Percentiles rank a stretch among this genome's conserved stretches.
These are phyloP conservation scores for Boletus barrowsii DNA, from an alignment of 768 basidiomycete species.

Conservation along the genomic window DNA sequence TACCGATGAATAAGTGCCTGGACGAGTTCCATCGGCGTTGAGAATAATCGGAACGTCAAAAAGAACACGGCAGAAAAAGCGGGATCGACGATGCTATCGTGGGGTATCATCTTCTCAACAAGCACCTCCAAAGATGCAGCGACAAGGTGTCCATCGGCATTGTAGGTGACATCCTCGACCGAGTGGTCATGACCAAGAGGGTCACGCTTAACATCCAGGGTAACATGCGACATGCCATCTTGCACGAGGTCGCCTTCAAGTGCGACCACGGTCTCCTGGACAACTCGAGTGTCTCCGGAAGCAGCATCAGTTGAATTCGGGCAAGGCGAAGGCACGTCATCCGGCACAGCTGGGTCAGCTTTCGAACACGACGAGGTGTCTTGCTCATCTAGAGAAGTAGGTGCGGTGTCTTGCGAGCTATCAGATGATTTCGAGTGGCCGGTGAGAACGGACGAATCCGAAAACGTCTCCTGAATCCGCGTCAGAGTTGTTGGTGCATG, in stretches of 20 bases:
- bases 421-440: constrained; percentile 44
- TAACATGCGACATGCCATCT: constrained; percentile 50
- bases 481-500: constrained; percentile 13
- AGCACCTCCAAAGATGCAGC: constrained; percentile 87
- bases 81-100: constrained; percentile 85
- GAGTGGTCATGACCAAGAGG: constrained; percentile 71
- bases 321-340: constrained; percentile 28
- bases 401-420: constrained; percentile 46
- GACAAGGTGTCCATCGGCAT: constrained; percentile 83
- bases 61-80: constrained; percentile 89
- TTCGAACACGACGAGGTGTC: constrained; percentile 32
- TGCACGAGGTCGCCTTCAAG: constrained; percentile 56
- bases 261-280: constrained; percentile 29
- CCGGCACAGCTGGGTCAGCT: constrained; percentile 26
- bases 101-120: constrained; percentile 97
- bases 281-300: constrained; percentile 48
- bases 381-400: constrained; percentile 48
- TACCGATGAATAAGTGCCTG: constrained; percentile 79
- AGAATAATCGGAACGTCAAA: constrained; percentile 92
- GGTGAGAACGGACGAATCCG: constrained; percentile 46
- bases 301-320: constrained; percentile 41
- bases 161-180: constrained; percentile 83
- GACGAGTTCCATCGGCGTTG: constrained; percentile 72
- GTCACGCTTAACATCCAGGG: constrained; percentile 38
- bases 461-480: constrained; percentile 41